A percentile compares a stretch with the other conserved stretches of the same genome.
phyloP scores from a whole-genome alignment of 78 protist genomes.

The Neovahlkampfia damariscottae region DNA sequence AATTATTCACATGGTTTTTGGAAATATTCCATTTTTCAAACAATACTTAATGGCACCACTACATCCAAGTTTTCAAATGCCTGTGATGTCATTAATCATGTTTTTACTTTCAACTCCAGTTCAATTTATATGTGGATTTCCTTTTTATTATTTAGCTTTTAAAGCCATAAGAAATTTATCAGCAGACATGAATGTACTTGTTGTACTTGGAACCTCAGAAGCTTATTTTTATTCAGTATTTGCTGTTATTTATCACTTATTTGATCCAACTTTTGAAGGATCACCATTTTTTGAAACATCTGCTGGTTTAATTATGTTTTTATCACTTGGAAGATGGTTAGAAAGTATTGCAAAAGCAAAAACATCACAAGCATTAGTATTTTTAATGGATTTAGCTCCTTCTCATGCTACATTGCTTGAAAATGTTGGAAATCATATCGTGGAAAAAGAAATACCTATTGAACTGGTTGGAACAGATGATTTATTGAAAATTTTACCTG shows the following conservation, averaged over 20 bases:
- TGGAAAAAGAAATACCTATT: background rate
- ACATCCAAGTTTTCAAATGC: too few relatives aligned
- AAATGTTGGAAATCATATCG: background rate
- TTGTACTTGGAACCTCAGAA: slow-evolving; percentile 60
- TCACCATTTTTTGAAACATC: slow-evolving; percentile 39
- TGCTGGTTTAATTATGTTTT: slow-evolving; percentile 61
- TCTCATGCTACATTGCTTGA: slow-evolving; percentile 26
- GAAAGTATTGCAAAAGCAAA: slow-evolving; percentile 73
- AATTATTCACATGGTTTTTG: too few relatives aligned
- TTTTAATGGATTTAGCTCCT: slow-evolving; percentile 45
- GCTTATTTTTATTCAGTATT: slow-evolving; percentile 66
- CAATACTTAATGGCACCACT: too few relatives aligned
- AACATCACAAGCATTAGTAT: slow-evolving; percentile 58
- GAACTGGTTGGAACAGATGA: slow-evolving; percentile 49
- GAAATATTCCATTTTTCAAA: too few relatives aligned
- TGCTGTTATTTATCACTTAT: slow-evolving; percentile 21
- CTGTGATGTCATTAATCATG: too few relatives aligned
- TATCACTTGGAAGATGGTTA: slow-evolving; percentile 68
- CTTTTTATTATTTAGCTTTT: slow-evolving; percentile 50
- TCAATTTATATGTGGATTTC: slow-evolving; percentile 49
- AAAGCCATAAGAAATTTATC: slow-evolving; percentile 44
- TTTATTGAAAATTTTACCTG: slow-evolving; percentile 65
- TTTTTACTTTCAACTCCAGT: slow-evolving; percentile 44
- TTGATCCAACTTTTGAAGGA: slow-evolving; percentile 17
- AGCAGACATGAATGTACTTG: slow-evolving; percentile 84